These are phyloP conservation scores for Rubroboletus satanas DNA, from an alignment of 768 basidiomycete species.

Conservation along the genomic window DNA sequence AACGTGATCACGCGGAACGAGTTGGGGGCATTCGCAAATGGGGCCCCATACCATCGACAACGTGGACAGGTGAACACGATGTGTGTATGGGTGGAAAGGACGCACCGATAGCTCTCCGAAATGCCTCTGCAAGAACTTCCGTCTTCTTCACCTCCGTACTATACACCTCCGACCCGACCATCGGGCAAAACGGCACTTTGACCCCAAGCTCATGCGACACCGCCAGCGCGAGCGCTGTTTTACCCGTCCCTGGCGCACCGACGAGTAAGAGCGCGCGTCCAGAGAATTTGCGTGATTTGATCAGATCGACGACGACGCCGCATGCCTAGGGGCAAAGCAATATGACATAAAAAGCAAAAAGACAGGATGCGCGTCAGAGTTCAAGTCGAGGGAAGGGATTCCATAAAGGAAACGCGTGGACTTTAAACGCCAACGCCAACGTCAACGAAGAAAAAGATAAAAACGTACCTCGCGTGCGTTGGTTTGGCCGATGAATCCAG, in stretches of 20 bases:
- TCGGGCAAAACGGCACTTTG: conserved; percentile 97
- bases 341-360: background rate
- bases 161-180: conserved; percentile 98
- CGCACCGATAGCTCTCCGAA: conserved; percentile 92
- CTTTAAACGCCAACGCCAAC: too few species aligned
- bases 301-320: conserved; percentile 83
- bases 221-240: conserved; percentile 95
- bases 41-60: too few species aligned
- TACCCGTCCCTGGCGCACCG: conserved; percentile 96
- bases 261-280: conserved; percentile 90
- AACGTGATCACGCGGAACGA: background rate
- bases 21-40: background rate
- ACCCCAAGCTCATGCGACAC: conserved; percentile 90
- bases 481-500: conserved; percentile 89
- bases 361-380: too few species aligned
- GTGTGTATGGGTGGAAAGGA: conserved; percentile 3
- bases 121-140: conserved; percentile 92
- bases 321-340: conserved; percentile 58
- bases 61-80: background rate
- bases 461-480: conserved; percentile 80
- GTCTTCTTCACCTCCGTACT: conserved; percentile 98
- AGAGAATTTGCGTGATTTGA: conserved; percentile 90
- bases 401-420: too few species aligned
- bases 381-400: too few species aligned
- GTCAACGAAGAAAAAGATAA: too few species aligned